Conservation (phyloP, 2,329 filamentous ascomycete genomes). For the Botrytis byssoidea region DNA sequence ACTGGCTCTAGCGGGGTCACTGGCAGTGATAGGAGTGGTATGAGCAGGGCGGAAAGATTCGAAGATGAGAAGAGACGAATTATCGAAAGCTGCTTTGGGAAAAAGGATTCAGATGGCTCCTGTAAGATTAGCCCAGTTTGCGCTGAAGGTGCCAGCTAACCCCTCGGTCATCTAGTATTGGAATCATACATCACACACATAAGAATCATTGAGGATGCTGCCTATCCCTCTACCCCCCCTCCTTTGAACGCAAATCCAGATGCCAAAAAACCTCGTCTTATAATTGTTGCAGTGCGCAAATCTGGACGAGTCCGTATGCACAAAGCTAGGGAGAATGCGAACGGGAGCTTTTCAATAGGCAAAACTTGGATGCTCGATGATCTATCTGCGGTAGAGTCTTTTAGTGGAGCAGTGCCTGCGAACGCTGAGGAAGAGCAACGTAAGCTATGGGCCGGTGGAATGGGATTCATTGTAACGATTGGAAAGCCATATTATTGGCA, state of each 20-base stretch:
- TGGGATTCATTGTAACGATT: conserved; percentile 83
- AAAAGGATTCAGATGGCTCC: conserved; percentile 82
- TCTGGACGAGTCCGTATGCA: conserved; percentile 93
- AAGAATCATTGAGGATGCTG: conserved; percentile 81
- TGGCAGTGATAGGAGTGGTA: conserved; percentile 32
- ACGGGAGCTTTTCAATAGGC: conserved; percentile 92
- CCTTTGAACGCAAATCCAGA: conserved; percentile 72
- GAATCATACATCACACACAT: conserved; percentile 99
- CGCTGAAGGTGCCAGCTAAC: conserved; percentile 28
- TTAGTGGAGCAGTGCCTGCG: conserved; percentile 59
- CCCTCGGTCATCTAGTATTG: conserved; percentile 51
- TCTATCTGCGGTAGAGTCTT: conserved; percentile 79
- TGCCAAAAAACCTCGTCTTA: conserved; percentile 83
- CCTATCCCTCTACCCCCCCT: conserved; percentile 78
- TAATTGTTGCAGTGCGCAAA: conserved; percentile 89
- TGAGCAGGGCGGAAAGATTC: conserved; percentile 70
- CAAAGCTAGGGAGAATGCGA: conserved; percentile 93
- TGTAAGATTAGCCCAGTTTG: conserved; percentile 49
- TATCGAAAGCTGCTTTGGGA: conserved; percentile 89
- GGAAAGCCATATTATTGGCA: conserved; percentile 98
- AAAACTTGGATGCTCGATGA: conserved; percentile 99
- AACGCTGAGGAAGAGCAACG: conserved; percentile 60
- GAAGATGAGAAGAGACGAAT: conserved; percentile 97
- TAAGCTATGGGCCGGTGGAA: conserved; percentile 75
- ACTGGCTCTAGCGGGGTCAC: conserved; percentile 39